Evolutionary conservation across 129 eudicot genomes (phyloP), one percentile per base, ranked within the genome.

Genomic region (Lonicera japonica): DNA sequence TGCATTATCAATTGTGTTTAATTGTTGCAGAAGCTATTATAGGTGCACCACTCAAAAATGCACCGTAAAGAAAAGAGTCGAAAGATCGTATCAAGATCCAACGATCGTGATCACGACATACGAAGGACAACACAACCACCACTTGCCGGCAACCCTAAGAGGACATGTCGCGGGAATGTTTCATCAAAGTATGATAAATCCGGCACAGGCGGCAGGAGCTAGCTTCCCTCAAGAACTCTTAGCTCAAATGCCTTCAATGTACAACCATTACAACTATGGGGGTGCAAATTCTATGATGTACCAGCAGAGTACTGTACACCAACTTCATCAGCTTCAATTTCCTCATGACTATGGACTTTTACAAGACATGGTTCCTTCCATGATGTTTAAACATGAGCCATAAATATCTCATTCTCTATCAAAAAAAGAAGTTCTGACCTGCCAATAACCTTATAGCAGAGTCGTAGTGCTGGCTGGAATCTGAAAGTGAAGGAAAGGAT

Each of bases 71-170:
- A 92, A 92, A 64, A 82, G 87, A 5, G 96, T 88, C 21, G 99
- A 92, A 70, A 73, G 99, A 70, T 87, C 95, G 25, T 82, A 71
- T 81, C 77, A 92, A 64, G 95, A 92, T 75, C 99, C 99, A 14
- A 58, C 92, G 0, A 65, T 73, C 0, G 99, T 92, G 53, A 82
- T 92, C 61, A 87, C 99, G 1, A 92, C 99, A 0, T 92, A 92
- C 5, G 96, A 92, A 73, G 99, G 96, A 3, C 83, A 86, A 60
- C 99, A 92, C 81, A 92, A 88, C 91, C 99, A 92, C 66, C 92
- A 77, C 65, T 59, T 82, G 6, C 99, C 96, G 0, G 75, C 89
- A 0, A 88, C 88, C 23, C 85, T 85, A 2, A 77, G 95, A 55
- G 96, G 96, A 45, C 75, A 73, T 41, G 80, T 76, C 0, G 84